Percentiles rank a stretch among this genome's conserved stretches.
phyloP scores from a whole-genome alignment of 495 filamentous ascomycete genomes.

The Daldinia bambusicola region DNA sequence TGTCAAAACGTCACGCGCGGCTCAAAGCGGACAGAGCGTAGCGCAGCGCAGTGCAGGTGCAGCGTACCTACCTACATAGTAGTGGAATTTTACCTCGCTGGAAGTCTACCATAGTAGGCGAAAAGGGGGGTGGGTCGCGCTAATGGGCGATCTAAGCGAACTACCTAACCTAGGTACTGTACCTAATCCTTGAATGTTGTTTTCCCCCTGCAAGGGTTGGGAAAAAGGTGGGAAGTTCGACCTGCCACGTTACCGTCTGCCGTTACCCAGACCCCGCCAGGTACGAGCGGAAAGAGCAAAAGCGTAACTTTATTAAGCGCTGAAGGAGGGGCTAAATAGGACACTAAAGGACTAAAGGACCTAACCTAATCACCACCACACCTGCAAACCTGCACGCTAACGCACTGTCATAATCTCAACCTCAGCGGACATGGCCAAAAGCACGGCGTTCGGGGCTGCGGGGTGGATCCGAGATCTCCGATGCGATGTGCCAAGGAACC shows the following conservation, averaged over 20 bases:
- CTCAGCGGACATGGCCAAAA: too few species aligned
- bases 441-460: background rate
- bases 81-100: conserved; percentile 1
- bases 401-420: too few species aligned
- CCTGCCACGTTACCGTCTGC: conserved; percentile 31
- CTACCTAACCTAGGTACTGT: too few species aligned
- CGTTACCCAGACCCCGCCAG: conserved; percentile 23
- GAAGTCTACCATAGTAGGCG: conserved; percentile 7
- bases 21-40: conserved; percentile 23
- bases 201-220: conserved; percentile 20
- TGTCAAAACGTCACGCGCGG: conserved; percentile 39
- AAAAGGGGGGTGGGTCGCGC: conserved; percentile 19
- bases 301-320: conserved; percentile 20
- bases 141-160: conserved; percentile 39
- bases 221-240: conserved; percentile 6
- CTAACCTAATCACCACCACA: too few species aligned
- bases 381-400: background rate
- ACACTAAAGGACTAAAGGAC: background rate
- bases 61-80: background rate
- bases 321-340: background rate
- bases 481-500: background rate
- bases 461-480: conserved; percentile 21
- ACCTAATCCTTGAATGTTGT: conserved; percentile 12
- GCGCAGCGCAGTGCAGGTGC: background rate
- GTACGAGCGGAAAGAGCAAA: conserved; percentile 18